Evolutionary conservation across 2,329 filamentous ascomycete species (phyloP), one percentile per base, ranked within the genome.

Genomic region (Sporothrix luriei): DNA sequence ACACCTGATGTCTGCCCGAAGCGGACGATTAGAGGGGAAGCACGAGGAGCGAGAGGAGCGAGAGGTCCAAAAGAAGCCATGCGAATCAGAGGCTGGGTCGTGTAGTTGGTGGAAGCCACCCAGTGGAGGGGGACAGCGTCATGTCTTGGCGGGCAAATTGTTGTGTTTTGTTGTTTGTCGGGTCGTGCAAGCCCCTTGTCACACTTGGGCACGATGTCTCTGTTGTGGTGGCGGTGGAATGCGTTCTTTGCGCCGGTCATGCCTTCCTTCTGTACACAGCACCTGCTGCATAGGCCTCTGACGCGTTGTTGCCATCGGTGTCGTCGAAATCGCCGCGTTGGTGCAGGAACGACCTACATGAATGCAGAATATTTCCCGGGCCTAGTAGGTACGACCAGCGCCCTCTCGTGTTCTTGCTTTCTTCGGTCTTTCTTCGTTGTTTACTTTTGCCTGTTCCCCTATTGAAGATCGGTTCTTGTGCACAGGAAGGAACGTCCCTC

Each of bases 131-230:
- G 43, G 24, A 24, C 21, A 10, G 61, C 24, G 43, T 49, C 43
- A 33, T 49, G 62, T 38, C 4, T 19, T 21, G 62, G 46, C 46
- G 4, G 46, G 46, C 26, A 19, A 43, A 40, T 65, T 13, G 43
- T 33, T 26, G 24, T 48, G 24, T 49, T n/a, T 29, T 29, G 16
- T 33, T 51, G 9, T 13, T 51, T 49, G 14, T 38, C 21, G 26
- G 10, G 62, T 65, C 52, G 46, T 65, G 62, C 62, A 51, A 51
- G 9, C 46, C 46, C 62, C 26, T 49, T 65, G 62, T 65, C 62
- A 51, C 46, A 65, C 62, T 13, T 61, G 19, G 10, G 21, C 57
- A 62, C 38, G 40, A n/a, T 21, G 14, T 62, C 57, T 62, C 40
- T 49, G 61, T 21, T 14, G 24, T 64, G 61, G 61, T 48, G 24